Percentiles rank a stretch among this genome's conserved stretches.
Evolutionary conservation across 805 yeast genomes (phyloP).

Genomic region (Starmerella floricola): DNA sequence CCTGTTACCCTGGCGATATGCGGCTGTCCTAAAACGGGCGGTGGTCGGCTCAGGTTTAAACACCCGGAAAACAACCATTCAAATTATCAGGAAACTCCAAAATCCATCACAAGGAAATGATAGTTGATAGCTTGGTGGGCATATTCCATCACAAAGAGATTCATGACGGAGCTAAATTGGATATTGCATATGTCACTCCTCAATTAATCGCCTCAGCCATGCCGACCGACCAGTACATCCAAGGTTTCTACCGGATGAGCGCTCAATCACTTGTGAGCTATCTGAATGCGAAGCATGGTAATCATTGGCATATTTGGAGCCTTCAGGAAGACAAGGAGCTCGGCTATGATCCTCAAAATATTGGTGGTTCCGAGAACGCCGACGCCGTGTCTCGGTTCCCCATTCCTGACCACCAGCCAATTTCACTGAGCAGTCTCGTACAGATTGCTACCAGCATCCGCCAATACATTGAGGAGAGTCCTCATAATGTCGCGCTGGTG

Average conservation of each 20-base stretch:
- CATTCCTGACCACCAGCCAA: constrained; percentile 68
- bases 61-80: too few relatives aligned
- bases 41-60: too few relatives aligned
- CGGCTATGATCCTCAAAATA: constrained; percentile 30
- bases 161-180: constrained; percentile 30
- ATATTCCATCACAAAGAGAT: constrained; percentile 6
- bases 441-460: constrained; percentile 37
- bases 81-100: too few relatives aligned
- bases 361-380: constrained; percentile 18
- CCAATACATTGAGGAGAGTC: constrained; percentile 29
- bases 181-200: constrained; percentile 55
- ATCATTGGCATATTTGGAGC: constrained; percentile 63
- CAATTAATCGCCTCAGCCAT: constrained; percentile 63
- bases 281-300: constrained; percentile 37
- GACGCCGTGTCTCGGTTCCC: constrained; percentile 37
- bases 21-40: too few relatives aligned
- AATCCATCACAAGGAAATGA: not conserved
- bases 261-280: constrained; percentile 40
- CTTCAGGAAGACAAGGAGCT: constrained; percentile 47
- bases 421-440: constrained; percentile 46
- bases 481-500: constrained; percentile 46
- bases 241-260: constrained; percentile 41
- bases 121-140: constrained; percentile 2
- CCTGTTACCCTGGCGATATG: too few relatives aligned
- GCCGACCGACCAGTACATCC: constrained; percentile 42